phyloP scores from a whole-genome alignment of 768 basidiomycete species.

The Lactarius vividus region DNA sequence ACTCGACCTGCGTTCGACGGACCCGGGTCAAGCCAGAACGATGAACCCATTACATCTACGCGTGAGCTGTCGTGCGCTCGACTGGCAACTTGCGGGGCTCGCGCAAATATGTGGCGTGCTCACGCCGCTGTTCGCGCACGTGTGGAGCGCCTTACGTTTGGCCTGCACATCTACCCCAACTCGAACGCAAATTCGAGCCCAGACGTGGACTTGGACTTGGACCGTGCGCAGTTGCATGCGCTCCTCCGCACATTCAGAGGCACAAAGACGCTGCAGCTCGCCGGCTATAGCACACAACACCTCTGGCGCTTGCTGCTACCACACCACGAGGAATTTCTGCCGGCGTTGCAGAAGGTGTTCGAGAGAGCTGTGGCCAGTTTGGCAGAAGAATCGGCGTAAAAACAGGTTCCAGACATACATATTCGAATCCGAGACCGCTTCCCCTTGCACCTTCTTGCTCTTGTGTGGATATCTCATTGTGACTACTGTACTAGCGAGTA shows the following conservation, averaged over 20 bases:
- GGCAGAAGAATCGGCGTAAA: not conserved
- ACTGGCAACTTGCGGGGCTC: not conserved
- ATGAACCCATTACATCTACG: not conserved
- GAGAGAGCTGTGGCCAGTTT: not conserved
- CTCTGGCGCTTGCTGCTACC: not conserved
- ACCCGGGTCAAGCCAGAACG: not conserved
- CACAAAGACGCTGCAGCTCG: not conserved
- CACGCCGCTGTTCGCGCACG: not conserved
- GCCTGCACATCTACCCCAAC: not conserved
- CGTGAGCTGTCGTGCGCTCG: not conserved
- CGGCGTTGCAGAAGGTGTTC: not conserved
- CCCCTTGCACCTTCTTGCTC: not conserved
- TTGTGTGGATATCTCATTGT: not conserved
- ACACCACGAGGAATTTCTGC: not conserved
- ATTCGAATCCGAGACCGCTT: not conserved
- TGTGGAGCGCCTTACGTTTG: not conserved
- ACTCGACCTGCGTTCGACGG: too few species aligned
- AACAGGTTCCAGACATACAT: not conserved
- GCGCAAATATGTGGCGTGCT: conserved; percentile 3
- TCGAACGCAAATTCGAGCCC: too few species aligned
- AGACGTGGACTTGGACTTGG: not conserved
- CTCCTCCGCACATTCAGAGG: not conserved
- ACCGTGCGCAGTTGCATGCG: not conserved
- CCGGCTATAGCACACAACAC: not conserved
- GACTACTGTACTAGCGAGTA: too few species aligned